Percentiles rank a stretch among this genome's conserved stretches.
These are phyloP conservation scores for Pelargonium myrrhifolium DNA, from an alignment of 441 rosid genomes.

Conservation along the genomic window DNA sequence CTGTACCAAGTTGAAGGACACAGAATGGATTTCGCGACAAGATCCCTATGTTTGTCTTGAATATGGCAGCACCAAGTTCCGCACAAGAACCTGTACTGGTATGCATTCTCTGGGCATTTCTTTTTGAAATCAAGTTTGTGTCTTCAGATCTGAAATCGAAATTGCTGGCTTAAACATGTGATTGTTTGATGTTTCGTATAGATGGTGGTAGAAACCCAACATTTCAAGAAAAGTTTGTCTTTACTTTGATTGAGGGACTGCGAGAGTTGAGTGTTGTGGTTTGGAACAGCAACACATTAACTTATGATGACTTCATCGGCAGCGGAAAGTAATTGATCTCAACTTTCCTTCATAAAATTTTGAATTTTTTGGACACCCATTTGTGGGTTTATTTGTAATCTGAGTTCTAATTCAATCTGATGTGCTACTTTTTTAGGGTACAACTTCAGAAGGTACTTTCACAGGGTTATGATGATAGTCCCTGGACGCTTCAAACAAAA, in stretches of 20 bases:
- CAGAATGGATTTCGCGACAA: slow-evolving; percentile 88
- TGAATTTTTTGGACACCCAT: not conserved
- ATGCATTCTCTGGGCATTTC: not conserved
- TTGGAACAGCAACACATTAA: slow-evolving; percentile 81
- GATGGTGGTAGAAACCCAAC: slow-evolving; percentile 82
- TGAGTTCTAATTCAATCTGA: not conserved
- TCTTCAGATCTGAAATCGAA: not conserved
- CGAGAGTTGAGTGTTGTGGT: slow-evolving; percentile 54
- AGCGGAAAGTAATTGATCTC: slow-evolving; percentile 59
- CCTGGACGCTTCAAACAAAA: slow-evolving; percentile 62
- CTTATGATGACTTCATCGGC: slow-evolving; percentile 71
- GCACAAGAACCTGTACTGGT: slow-evolving; percentile 86
- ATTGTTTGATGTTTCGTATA: slow-evolving; percentile 16
- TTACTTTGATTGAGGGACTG: slow-evolving; percentile 70
- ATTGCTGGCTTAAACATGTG: not conserved
- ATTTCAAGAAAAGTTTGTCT: slow-evolving; percentile 82
- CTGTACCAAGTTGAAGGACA: slow-evolving; percentile 73
- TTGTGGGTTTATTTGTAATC: slow-evolving; percentile 6
- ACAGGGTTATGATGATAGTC: slow-evolving; percentile 55
- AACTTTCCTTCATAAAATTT: not conserved
- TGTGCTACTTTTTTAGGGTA: slow-evolving; percentile 32
- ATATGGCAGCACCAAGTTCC: slow-evolving; percentile 52
- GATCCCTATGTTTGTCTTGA: slow-evolving; percentile 81
- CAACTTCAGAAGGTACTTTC: slow-evolving; percentile 67
- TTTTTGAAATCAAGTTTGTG: not conserved